Evolutionary conservation across 192 early-diverging fungal genomes (phyloP).

Genomic region (Gaertneriomyces semiglobifer): DNA sequence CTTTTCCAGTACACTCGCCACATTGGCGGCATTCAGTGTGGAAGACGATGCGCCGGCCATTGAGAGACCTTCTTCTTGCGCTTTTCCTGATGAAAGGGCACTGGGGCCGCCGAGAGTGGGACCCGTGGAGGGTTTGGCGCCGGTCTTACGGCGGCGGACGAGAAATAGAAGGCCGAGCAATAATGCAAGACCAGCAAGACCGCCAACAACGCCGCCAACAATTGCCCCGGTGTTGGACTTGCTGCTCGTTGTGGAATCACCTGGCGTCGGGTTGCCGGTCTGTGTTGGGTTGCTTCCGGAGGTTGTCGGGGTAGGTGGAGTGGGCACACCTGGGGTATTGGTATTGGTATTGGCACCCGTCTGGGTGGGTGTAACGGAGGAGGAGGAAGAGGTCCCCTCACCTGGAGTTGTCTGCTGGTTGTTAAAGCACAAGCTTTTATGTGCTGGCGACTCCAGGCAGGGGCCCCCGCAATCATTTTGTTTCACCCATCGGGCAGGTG

Average conservation of each 20-base stretch:
- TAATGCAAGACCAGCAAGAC: constrained; percentile 12
- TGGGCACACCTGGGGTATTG: not conserved
- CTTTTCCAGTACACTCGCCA: constrained; percentile 29
- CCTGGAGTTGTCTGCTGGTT: constrained; percentile 1
- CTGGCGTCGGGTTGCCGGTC: not conserved
- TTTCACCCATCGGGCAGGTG: not conserved
- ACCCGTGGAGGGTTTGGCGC: not conserved
- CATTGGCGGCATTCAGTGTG: constrained; percentile 10
- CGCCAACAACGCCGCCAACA: constrained; percentile 24
- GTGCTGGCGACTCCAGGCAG: not conserved
- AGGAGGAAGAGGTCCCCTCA: not conserved
- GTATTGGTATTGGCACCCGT: not conserved
- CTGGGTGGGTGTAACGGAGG: not conserved
- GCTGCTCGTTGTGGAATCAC: not conserved
- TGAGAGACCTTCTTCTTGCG: constrained; percentile 13
- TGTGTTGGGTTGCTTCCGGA: not conserved
- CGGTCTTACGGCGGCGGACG: constrained; percentile 12
- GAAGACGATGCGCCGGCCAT: constrained; percentile 15
- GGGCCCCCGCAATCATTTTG: not conserved
- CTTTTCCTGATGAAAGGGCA: constrained; percentile 7
- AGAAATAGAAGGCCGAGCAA: constrained; percentile 10
- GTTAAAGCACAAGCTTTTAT: not conserved
- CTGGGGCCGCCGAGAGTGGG: not conserved
- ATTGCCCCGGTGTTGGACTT: constrained; percentile 20
- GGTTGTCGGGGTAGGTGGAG: constrained; percentile 6